A percentile compares a stretch with the other conserved stretches of the same genome.
Evolutionary conservation across 2,329 filamentous ascomycete genomes (phyloP).

Genomic region (Microsporum audouinii): DNA sequence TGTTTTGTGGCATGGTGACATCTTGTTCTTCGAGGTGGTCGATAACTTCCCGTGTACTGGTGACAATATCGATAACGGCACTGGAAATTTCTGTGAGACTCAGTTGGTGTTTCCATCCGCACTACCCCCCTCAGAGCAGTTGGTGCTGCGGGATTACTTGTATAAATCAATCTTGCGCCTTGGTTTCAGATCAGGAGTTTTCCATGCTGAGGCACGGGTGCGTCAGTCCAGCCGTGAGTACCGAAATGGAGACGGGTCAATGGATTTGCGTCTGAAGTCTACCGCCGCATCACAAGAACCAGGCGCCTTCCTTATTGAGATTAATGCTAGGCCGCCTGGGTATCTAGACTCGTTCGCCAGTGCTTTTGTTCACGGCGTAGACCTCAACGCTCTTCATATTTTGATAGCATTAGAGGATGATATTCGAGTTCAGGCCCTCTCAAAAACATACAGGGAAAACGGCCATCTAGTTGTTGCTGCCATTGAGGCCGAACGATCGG

Average conservation of each 20-base stretch:
- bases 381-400: constrained; percentile 12
- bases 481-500: background rate
- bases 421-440: background rate
- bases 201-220: constrained; percentile 5
- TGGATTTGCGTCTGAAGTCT: background rate
- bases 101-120: background rate
- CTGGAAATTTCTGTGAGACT: background rate
- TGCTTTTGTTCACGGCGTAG: constrained; percentile 16
- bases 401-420: background rate
- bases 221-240: background rate
- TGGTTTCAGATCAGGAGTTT: constrained; percentile 4
- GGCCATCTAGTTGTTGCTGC: background rate
- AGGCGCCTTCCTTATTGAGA: constrained; percentile 18
- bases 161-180: background rate
- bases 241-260: background rate
- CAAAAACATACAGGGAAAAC: background rate
- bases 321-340: constrained; percentile 21
- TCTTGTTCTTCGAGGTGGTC: constrained; percentile 31
- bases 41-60: constrained; percentile 31
- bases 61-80: background rate
- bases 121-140: background rate
- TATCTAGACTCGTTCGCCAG: constrained; percentile 6
- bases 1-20: constrained; percentile 28
- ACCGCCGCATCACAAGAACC: background rate
- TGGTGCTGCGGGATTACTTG: background rate